Base-by-base conservation (phyloP, 2,329 filamentous ascomycete genomes). In the Claviceps capensis region DNA sequence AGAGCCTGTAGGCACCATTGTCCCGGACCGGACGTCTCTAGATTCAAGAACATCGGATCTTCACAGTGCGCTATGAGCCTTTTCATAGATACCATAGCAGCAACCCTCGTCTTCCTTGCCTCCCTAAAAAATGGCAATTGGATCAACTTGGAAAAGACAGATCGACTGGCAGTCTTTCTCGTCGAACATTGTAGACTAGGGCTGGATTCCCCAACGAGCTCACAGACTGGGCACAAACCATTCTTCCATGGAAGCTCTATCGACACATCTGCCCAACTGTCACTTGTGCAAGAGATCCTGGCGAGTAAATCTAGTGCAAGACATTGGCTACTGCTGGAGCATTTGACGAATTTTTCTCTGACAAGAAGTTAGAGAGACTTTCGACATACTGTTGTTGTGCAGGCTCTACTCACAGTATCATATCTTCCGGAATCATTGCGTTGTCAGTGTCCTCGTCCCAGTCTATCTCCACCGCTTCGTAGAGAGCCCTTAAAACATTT, bases 1-100 rank as follows among this genome's bases (percentile, higher is more conserved):
- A 97, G 71, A 0, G 85, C 88, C 58, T 85, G 80, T 4, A 96
- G 70, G 61, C 88, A 90, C 79, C 87, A 91, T 60, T 90, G 83
- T 0, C 87, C 89, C 42, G 88, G 69, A 0, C 70, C 65, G 8
- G 87, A 89, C 1, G 69, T 72, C 53, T 83, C 78, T 2, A 96
- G 69, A 56, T 86, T 79, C 34, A 91, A 69, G 50, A 86, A 72
- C 3, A 74, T 71, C 0, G 70, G 56, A 50, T 80, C 74, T 16
- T 72, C 69, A 4, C 81, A 81, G 65, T 95, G 88, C 47, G 77
- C 73, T 26, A 86, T 73, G 42, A 93, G 69, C 46, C 82, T 79
- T 58, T 82, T 80, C 48, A 95, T 71, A 3, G 81, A 76, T 53
- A 84, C 67, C 80, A 93, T 88, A 9, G 83, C 82, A 54, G 81